These are phyloP conservation scores for Pythium phragmiticola DNA, from an alignment of 352 stramenopile species.

Conservation along the genomic window DNA sequence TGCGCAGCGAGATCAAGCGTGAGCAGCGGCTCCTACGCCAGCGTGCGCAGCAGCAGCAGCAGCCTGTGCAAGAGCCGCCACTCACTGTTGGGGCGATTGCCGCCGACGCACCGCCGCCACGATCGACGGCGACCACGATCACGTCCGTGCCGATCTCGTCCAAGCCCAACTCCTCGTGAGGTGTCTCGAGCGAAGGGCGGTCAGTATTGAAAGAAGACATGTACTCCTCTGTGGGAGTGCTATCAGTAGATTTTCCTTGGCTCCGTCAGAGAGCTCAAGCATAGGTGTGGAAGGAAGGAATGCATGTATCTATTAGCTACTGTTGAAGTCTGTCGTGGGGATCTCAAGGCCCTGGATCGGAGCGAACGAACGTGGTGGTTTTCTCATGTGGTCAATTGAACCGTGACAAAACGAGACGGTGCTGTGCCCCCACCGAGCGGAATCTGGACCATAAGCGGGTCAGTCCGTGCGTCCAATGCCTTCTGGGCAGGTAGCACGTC, in stretches of 20 bases:
- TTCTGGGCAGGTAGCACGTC: not conserved
- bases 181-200: not conserved
- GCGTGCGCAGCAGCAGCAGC: conserved; percentile 2
- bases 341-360: not conserved
- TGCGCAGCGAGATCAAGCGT: conserved; percentile 13
- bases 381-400: not conserved
- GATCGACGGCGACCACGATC: conserved; percentile 10
- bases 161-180: not conserved
- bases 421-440: not conserved
- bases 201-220: not conserved
- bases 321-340: not conserved
- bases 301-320: conserved; percentile 3
- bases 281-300: not conserved
- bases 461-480: not conserved
- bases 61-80: not conserved
- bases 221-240: not conserved
- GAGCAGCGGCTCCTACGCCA: conserved; percentile 9
- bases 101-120: not conserved
- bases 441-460: not conserved
- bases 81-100: not conserved
- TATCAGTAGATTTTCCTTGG: not conserved
- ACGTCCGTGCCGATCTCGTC: conserved; percentile 9
- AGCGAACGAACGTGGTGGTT: not conserved
- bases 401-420: not conserved
- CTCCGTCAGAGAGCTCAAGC: not conserved